Conservation (phyloP, 441 rosid species). For the Sinapis alba region DNA sequence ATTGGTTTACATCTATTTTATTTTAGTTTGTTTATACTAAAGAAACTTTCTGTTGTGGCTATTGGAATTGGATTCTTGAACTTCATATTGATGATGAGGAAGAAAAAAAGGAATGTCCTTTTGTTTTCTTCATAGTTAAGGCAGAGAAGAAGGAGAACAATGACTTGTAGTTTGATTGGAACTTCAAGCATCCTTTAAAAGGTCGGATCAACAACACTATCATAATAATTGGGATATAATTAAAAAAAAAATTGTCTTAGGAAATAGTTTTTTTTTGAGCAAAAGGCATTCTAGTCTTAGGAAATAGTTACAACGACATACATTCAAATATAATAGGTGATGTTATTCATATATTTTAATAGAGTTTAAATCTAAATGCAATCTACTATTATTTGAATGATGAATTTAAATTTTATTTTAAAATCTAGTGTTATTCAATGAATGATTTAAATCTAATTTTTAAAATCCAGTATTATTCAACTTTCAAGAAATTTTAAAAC, state of each 20-base stretch:
- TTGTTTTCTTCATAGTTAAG: conserved; percentile 41
- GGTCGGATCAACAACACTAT: conserved; percentile 10
- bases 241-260: neutral
- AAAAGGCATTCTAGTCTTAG: too few species aligned
- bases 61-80: conserved; percentile 40
- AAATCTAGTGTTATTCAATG: too few species aligned
- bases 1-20: neutral
- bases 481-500: too few species aligned
- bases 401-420: too few species aligned
- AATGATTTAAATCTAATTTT: too few species aligned
- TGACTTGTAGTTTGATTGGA: conserved; percentile 29
- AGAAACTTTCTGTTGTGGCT: conserved; percentile 27
- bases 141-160: conserved; percentile 24
- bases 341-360: too few species aligned
- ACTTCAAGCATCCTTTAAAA: conserved; percentile 21
- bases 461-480: too few species aligned
- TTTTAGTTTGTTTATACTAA: conserved; percentile 16
- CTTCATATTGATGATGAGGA: conserved; percentile 22
- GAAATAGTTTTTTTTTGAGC: too few species aligned
- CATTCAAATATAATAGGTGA: too few species aligned
- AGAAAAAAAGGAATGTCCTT: conserved; percentile 21
- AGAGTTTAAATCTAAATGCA: too few species aligned
- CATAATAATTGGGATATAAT: neutral
- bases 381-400: too few species aligned
- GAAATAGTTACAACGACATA: neutral